Evolutionary conservation across 495 filamentous ascomycete genomes (phyloP), one percentile per base, ranked within the genome.

Genomic region (Melanomma pulvis-pyrius): DNA sequence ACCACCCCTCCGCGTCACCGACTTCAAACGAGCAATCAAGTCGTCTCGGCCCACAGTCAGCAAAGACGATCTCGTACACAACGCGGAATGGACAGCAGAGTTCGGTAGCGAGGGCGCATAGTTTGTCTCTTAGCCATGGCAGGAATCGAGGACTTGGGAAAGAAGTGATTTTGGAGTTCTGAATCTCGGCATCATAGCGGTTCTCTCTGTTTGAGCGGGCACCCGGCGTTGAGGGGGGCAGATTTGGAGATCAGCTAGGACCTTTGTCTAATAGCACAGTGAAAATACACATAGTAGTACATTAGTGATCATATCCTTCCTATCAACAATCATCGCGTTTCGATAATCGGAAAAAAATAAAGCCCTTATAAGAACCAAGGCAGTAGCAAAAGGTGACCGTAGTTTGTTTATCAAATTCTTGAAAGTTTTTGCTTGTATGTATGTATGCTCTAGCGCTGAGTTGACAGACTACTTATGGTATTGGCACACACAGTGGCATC

Each of bases 1-100:
- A 73, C 96, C 96, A 8, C 82, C 90, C 0, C 86, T 98, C 49
- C 82, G 88, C 48, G 81, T 96, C 41, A 96, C 96, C 74, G 94
- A 99, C 76, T 98, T 99, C 74, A 83, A 94, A 72, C 93, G 92
- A 74, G 96, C 94, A 19, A 88, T 99, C 72, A 92, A 89, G 72
- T 87, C 86, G 21, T 89, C 90, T 4, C 74, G 93, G 68, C 94
- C 96, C 25, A 97, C 96, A 0, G 96, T 99, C 54, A 93, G 92
- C 51, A 78, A 82, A 7, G 90, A 88, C 22, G 94, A 99, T 77
- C 83, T 98, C 34, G 81, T 84, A 66, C 82, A 85, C 67, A 98
- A 93, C 77, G 82, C 90, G 65, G 92, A 97, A 48, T 99, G 94
- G 94, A 99, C 94, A 1, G 80, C 87, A 71, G 93, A 98, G 78